Evolutionary conservation across 306 rosid genomes (phyloP).

Genomic region (Arachis stenosperma): DNA sequence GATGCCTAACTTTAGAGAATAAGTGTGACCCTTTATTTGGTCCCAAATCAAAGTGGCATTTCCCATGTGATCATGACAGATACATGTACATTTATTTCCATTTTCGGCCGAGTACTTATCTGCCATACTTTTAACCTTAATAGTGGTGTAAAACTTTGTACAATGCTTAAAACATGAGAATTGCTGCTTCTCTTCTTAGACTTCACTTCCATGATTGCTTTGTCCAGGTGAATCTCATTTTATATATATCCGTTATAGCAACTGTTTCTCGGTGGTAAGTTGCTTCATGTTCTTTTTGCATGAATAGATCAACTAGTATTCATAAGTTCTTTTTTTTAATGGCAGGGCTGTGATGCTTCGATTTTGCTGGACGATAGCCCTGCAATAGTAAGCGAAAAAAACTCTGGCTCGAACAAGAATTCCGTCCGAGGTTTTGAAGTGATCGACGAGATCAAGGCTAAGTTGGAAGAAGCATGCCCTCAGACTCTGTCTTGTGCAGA

Average conservation of each 20-base stretch:
- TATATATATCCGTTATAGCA: not conserved
- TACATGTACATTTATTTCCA: not conserved
- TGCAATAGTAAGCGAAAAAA: conserved; percentile 63
- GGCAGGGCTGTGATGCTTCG: conserved; percentile 85
- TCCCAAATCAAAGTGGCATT: conserved; percentile 7
- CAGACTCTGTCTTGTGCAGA: conserved; percentile 82
- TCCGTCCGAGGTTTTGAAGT: conserved; percentile 78
- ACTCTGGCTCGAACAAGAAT: conserved; percentile 68
- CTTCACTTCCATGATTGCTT: conserved; percentile 89
- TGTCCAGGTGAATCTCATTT: conserved; percentile 57
- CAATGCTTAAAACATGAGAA: conserved; percentile 37
- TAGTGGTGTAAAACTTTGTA: no score
- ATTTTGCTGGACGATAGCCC: conserved; percentile 66
- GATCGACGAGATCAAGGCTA: conserved; percentile 74
- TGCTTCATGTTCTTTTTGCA: not conserved
- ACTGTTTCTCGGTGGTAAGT: not conserved
- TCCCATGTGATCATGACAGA: not conserved
- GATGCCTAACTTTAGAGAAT: not conserved
- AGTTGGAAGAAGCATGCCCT: conserved; percentile 79
- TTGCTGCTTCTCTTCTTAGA: conserved; percentile 81
- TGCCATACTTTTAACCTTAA: not conserved
- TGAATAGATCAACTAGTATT: not conserved
- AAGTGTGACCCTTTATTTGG: not conserved
- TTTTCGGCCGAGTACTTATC: not conserved
- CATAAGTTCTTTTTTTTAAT: not conserved